Base-by-base conservation (phyloP, 2,329 filamentous ascomycete species). In the Fusarium sp. region DNA sequence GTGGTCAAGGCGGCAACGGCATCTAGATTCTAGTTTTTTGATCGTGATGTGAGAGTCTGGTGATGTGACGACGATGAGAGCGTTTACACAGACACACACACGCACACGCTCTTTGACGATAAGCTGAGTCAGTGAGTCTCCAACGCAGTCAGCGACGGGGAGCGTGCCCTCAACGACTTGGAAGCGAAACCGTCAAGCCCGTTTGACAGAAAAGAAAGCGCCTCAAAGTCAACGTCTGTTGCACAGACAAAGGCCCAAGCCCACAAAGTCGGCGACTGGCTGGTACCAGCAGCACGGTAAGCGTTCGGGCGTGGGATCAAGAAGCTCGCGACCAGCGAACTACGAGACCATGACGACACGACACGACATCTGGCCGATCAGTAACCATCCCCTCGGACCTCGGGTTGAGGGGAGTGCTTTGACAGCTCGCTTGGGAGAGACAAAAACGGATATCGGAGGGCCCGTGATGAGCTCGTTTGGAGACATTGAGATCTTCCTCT, bases 261-360 rank as follows among this genome's bases (percentile, higher is more conserved):
- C 43, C 31, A 37, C 41, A 37, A 39, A 56, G 2, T 53, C 13
- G 28, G 44, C 30, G 37, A 57, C 40, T 40, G 51, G 23, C 40
- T 31, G 41, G 53, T 57, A 27, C 41, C 31, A 56, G 41, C 27
- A 13, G 23, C 8, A n/a, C n/a, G 43, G 54, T 36, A 55, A 16
- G 3, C 28, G 11, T n/a, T 11, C 16, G 6, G 6, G 16, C 11
- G 40, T 18, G 37, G 31, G 39, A 53, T 53, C 50, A 23, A 43
- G 3, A 46, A 16, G 43, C 30, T 28, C 28, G 39, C 11, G 8
- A 43, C 28, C 18, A 30, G 6, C 8, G 9, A 30, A 30, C 41
- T 44, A 56, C 41, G 41, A 47, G 28, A 48, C n/a, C 52, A 68
- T 71, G 67, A 70, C 67, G 67, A 70, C 67, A 51, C 67, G 67